phyloP scores from a whole-genome alignment of 768 basidiomycete species.

The Sistotremastrum suecicum region DNA sequence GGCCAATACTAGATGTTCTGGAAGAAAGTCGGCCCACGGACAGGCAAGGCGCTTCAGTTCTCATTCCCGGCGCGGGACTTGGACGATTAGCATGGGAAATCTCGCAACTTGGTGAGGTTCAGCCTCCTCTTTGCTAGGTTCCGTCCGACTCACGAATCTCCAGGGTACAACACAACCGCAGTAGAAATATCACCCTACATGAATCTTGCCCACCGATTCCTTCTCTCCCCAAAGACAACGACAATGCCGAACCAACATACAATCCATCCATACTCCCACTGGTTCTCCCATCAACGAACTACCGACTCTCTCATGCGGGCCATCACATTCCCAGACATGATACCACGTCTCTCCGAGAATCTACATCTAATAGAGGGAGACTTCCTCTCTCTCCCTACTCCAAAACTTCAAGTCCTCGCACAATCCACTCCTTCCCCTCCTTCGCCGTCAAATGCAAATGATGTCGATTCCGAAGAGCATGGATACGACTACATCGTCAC shows the following conservation, averaged over 20 bases:
- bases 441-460: too few species aligned
- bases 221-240: constrained; percentile 36
- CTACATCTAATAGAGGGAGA: constrained; percentile 42
- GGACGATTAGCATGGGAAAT: constrained; percentile 59
- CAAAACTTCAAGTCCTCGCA: not conserved
- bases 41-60: constrained; percentile 25
- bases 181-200: constrained; percentile 55
- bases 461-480: not conserved
- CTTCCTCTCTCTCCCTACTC: constrained; percentile 26
- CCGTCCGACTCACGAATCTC: not conserved
- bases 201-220: constrained; percentile 44
- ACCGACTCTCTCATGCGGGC: constrained; percentile 34
- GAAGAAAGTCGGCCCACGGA: constrained; percentile 11
- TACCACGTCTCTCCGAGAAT: constrained; percentile 31
- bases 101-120: constrained; percentile 34
- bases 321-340: constrained; percentile 44
- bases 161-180: constrained; percentile 40
- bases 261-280: constrained; percentile 47
- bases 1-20: constrained; percentile 40
- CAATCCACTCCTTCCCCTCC: too few species aligned
- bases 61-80: constrained; percentile 52
- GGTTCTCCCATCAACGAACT: constrained; percentile 55
- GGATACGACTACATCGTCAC: constrained; percentile 51
- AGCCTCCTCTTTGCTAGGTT: not conserved
- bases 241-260: constrained; percentile 29